Evolutionary conservation across 495 filamentous ascomycete species (phyloP).

Genomic region (Aspergillus bertholletiae): DNA sequence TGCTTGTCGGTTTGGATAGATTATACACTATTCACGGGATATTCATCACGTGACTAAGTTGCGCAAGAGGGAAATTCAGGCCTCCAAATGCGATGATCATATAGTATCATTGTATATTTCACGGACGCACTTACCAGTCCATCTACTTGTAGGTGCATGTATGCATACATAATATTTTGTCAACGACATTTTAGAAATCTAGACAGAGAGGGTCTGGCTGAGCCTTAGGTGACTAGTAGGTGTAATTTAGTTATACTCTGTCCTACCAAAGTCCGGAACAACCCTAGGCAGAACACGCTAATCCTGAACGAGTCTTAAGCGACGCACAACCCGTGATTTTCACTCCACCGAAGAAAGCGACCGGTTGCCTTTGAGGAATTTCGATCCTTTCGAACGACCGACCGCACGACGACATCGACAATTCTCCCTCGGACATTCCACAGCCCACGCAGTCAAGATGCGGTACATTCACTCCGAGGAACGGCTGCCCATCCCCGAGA

Average conservation of each 20-base stretch:
- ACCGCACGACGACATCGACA: conserved; percentile 45
- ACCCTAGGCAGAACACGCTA: conserved; percentile 39
- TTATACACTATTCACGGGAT: neutral
- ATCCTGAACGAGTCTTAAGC: conserved; percentile 38
- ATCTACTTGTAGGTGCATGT: too few species aligned
- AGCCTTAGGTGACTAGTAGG: too few species aligned
- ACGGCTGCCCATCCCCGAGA: conserved; percentile 88
- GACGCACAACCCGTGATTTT: conserved; percentile 52
- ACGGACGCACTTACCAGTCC: too few species aligned
- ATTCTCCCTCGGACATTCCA: conserved; percentile 44
- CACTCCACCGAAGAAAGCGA: conserved; percentile 41
- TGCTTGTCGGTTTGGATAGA: neutral
- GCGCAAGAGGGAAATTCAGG: neutral
- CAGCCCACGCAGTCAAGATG: conserved; percentile 68
- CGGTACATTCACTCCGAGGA: conserved; percentile 98
- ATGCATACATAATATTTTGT: too few species aligned
- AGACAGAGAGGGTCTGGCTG: too few species aligned
- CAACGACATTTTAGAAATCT: too few species aligned
- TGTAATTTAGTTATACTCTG: too few species aligned
- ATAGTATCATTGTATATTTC: too few species aligned
- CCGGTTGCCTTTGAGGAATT: conserved; percentile 34
- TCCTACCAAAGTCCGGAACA: conserved; percentile 12
- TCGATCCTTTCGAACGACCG: conserved; percentile 43
- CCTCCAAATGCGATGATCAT: too few species aligned
- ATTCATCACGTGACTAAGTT: neutral